Evolutionary conservation across 2,329 filamentous ascomycete genomes (phyloP).

Genomic region (Coniochaeta sp.): DNA sequence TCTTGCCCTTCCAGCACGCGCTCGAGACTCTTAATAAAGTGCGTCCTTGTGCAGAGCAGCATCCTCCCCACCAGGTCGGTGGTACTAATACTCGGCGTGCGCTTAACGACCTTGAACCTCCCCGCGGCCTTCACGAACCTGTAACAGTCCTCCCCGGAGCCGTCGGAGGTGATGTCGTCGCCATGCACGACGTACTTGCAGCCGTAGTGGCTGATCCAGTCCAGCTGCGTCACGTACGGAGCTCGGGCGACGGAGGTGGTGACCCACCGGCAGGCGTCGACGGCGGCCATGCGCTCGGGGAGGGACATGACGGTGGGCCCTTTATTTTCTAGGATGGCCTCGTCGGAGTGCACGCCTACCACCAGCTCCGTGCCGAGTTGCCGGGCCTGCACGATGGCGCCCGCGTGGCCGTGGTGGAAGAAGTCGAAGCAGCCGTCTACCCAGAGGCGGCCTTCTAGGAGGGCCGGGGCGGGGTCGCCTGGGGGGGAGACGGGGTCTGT

Average conservation of each 20-base stretch:
- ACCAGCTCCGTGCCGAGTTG: slow-evolving; percentile 83
- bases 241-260: slow-evolving; percentile 77
- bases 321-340: slow-evolving; percentile 93
- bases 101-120: slow-evolving; percentile 93
- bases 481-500: slow-evolving; percentile 20
- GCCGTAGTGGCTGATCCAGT: slow-evolving; percentile 92
- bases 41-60: slow-evolving; percentile 89
- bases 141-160: slow-evolving; percentile 91
- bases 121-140: slow-evolving; percentile 92
- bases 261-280: slow-evolving; percentile 92
- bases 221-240: slow-evolving; percentile 88
- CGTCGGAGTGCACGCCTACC: slow-evolving; percentile 91
- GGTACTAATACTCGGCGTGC: slow-evolving; percentile 92
- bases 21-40: slow-evolving; percentile 81
- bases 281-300: slow-evolving; percentile 82
- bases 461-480: slow-evolving; percentile 44
- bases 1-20: slow-evolving; percentile 63
- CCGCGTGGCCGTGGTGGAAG: slow-evolving; percentile 95
- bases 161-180: slow-evolving; percentile 95
- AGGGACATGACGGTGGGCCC: slow-evolving; percentile 96
- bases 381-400: slow-evolving; percentile 92
- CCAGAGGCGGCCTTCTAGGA: slow-evolving; percentile 76
- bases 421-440: slow-evolving; percentile 99
- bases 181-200: slow-evolving; percentile 95
- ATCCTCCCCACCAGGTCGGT: slow-evolving; percentile 96